Evolutionary conservation across 345 rosid species (phyloP).

Genomic region (Camelina hispida): DNA sequence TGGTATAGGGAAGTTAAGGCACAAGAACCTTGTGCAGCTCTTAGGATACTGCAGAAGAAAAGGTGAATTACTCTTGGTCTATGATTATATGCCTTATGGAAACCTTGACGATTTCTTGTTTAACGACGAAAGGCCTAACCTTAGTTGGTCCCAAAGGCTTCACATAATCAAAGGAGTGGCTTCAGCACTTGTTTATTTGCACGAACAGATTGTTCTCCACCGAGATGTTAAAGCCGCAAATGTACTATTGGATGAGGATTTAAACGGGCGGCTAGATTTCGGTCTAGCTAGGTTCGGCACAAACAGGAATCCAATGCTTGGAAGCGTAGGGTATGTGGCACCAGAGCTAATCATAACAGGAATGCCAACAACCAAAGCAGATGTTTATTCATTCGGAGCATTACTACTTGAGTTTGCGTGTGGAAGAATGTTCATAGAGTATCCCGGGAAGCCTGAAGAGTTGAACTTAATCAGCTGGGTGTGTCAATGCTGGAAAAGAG

Average conservation of each 20-base stretch:
- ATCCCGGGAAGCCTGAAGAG: conserved; percentile 77
- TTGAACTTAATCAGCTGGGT: conserved; percentile 82
- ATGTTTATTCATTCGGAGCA: conserved; percentile 94
- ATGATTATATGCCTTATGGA: conserved; percentile 66
- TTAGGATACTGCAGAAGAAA: conserved; percentile 62
- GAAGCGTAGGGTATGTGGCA: conserved; percentile 92
- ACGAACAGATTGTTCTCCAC: conserved; percentile 81
- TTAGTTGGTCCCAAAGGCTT: conserved; percentile 80
- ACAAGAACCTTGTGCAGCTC: conserved; percentile 60
- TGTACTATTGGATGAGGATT: conserved; percentile 71
- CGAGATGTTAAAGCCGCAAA: conserved; percentile 91
- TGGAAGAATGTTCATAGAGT: conserved; percentile 87
- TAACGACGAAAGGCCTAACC: conserved; percentile 46
- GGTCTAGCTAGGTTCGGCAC: conserved; percentile 89
- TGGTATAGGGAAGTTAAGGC: conserved; percentile 56
- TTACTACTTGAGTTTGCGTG: conserved; percentile 80
- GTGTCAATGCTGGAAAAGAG: conserved; percentile 62
- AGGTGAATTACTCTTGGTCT: conserved; percentile 59
- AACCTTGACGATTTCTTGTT: conserved; percentile 58
- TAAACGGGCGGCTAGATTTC: conserved; percentile 88
- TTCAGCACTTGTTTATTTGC: conserved; percentile 78
- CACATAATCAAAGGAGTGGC: conserved; percentile 80
- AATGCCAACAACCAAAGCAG: conserved; percentile 76
- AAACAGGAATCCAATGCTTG: conserved; percentile 84
- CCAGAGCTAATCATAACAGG: conserved; percentile 94